A percentile compares a stretch with the other conserved stretches of the same genome.
Conservation (phyloP, 129 eudicot species). For the Chrysanthemum seticuspe region DNA sequence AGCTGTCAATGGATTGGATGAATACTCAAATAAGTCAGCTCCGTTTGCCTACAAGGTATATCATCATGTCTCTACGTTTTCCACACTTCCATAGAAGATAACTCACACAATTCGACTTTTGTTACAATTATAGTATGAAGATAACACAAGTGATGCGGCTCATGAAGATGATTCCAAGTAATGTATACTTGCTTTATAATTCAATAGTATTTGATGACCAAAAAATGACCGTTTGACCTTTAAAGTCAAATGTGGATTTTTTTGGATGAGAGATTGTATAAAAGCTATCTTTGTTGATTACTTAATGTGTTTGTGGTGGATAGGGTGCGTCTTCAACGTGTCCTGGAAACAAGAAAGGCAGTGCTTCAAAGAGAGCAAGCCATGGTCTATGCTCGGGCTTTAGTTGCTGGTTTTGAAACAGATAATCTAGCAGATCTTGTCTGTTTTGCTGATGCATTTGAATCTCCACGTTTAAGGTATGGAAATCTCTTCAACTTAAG, state of each 20-base stretch:
- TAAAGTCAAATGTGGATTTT: too few species aligned
- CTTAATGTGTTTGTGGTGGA: background rate
- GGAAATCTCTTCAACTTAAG: background rate
- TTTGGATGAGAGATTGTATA: too few species aligned
- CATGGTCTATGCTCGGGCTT: slow-evolving; percentile 90
- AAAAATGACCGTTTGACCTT: too few species aligned
- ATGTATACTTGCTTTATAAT: slow-evolving; percentile 27
- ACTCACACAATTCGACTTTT: slow-evolving; percentile 24
- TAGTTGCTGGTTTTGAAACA: slow-evolving; percentile 78
- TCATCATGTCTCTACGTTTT: slow-evolving; percentile 8
- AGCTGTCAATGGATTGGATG: slow-evolving; percentile 36
- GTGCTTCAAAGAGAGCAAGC: slow-evolving; percentile 87
- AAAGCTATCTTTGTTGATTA: too few species aligned
- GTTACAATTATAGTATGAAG: slow-evolving; percentile 37
- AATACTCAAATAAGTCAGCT: slow-evolving; percentile 32
- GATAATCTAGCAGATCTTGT: slow-evolving; percentile 60
- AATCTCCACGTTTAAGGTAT: slow-evolving; percentile 85
- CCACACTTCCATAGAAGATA: slow-evolving; percentile 15
- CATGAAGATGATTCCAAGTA: slow-evolving; percentile 72
- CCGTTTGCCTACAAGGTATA: slow-evolving; percentile 43
- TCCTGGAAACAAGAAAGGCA: slow-evolving; percentile 69
- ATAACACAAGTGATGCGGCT: slow-evolving; percentile 37
- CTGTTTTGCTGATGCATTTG: slow-evolving; percentile 80
- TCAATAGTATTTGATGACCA: background rate
- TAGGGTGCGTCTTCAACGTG: slow-evolving; percentile 79